Percentiles rank a stretch among this genome's conserved stretches.
Evolutionary conservation across 176 grass and related monocot genomes (phyloP).

Genomic region (Themeda triandra): DNA sequence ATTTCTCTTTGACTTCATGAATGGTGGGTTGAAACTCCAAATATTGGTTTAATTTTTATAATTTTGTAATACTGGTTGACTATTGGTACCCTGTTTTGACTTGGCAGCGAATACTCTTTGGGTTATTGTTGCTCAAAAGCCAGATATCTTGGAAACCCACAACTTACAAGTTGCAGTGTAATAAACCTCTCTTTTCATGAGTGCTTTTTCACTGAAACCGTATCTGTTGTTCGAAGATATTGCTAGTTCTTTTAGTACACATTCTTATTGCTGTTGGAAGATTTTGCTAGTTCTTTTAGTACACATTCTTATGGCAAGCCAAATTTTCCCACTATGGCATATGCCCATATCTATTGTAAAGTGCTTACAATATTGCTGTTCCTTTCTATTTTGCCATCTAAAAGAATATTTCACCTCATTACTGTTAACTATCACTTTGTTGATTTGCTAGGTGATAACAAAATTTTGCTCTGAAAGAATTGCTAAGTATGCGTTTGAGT

Average conservation of each 20-base stretch:
- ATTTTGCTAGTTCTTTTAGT: neutral
- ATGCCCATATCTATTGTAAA: slow-evolving; percentile 7
- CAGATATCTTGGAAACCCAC: neutral
- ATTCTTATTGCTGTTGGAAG: neutral
- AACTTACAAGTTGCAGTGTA: neutral
- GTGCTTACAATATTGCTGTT: neutral
- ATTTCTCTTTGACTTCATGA: neutral
- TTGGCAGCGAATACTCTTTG: neutral
- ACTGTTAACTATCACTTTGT: slow-evolving; percentile 28
- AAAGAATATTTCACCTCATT: neutral
- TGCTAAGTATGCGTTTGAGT: slow-evolving; percentile 98
- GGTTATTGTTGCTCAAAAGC: neutral
- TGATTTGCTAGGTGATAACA: slow-evolving; percentile 77
- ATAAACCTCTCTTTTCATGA: neutral
- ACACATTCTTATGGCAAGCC: neutral
- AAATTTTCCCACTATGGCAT: neutral
- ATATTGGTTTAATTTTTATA: neutral
- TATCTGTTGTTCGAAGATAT: neutral
- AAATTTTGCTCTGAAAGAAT: slow-evolving; percentile 99
- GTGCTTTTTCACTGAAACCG: neutral
- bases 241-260: neutral
- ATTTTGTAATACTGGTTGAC: neutral
- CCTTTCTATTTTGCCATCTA: neutral
- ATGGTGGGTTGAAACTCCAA: neutral
- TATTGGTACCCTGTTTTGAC: neutral